Conservation (phyloP, 257 asterid genomes). For the Verbascum thapsus region DNA sequence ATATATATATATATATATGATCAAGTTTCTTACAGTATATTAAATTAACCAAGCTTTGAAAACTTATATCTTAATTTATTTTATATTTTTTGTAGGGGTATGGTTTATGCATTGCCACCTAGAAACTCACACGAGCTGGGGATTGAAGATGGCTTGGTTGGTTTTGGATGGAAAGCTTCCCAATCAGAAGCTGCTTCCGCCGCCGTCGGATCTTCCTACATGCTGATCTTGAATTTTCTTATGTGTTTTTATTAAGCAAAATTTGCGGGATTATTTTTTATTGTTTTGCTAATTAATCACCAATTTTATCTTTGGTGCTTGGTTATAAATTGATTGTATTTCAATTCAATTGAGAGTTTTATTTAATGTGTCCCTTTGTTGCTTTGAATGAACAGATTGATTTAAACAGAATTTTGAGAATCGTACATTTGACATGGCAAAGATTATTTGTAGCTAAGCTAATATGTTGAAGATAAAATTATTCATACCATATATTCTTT, state of each 20-base stretch:
- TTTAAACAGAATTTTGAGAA: neutral
- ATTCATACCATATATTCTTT: too few relatives aligned
- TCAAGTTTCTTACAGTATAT: too few relatives aligned
- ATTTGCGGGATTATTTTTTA: constrained; percentile 14
- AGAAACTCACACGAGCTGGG: constrained; percentile 65
- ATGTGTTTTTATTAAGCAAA: neutral
- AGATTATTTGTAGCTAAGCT: too few relatives aligned
- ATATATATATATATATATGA: neutral
- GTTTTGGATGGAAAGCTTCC: constrained; percentile 64
- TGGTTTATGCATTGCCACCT: constrained; percentile 70
- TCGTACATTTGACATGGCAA: too few relatives aligned
- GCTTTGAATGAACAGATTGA: neutral
- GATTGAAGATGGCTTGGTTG: constrained; percentile 69
- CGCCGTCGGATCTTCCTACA: constrained; percentile 65
- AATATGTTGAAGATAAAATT: too few relatives aligned
- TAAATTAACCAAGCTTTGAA: neutral
- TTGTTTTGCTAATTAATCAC: neutral
- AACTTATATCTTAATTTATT: neutral
- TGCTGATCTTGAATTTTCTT: constrained; percentile 33
- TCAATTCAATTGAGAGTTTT: too few relatives aligned
- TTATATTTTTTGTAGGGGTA: constrained; percentile 40
- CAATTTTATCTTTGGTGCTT: too few relatives aligned
- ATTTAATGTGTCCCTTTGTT: neutral
- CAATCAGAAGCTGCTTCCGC: constrained; percentile 56
- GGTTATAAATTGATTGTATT: too few relatives aligned